These are phyloP conservation scores for Vitis amurensis DNA, from an alignment of 164 flowering plant species.

Conservation along the genomic window DNA sequence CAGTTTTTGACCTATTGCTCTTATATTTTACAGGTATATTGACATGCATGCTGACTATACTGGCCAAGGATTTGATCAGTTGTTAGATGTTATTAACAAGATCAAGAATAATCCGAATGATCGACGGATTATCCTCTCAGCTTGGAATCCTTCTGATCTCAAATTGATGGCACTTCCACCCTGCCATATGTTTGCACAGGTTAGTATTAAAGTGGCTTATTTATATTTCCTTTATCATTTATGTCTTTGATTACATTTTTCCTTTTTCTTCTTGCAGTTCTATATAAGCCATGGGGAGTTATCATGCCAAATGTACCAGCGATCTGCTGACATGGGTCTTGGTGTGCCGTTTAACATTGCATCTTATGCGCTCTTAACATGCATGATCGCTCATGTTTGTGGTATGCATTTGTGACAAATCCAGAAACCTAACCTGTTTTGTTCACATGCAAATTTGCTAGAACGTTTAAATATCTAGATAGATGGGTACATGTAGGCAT, in stretches of 20 bases:
- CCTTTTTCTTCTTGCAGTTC: slow-evolving; percentile 53
- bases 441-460: not conserved
- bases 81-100: slow-evolving; percentile 81
- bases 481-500: not conserved
- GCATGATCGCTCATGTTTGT: slow-evolving; percentile 97
- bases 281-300: slow-evolving; percentile 85
- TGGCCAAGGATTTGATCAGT: slow-evolving; percentile 95
- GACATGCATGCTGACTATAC: slow-evolving; percentile 92
- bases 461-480: not conserved
- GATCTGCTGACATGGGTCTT: slow-evolving; percentile 96
- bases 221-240: not conserved
- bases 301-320: slow-evolving; percentile 97
- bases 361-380: slow-evolving; percentile 82
- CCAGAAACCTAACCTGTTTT: not conserved
- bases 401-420: slow-evolving; percentile 47
- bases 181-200: slow-evolving; percentile 98
- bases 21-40: slow-evolving; percentile 58
- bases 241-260: not conserved
- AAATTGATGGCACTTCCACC: slow-evolving; percentile 96
- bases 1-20: not conserved
- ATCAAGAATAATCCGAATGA: slow-evolving; percentile 82
- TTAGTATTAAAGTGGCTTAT: slow-evolving; percentile 14
- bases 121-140: slow-evolving; percentile 81
- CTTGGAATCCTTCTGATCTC: slow-evolving; percentile 97
- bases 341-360: slow-evolving; percentile 98